Conservation (phyloP, 176 grass and related monocot species). For the Oryza punctata region DNA sequence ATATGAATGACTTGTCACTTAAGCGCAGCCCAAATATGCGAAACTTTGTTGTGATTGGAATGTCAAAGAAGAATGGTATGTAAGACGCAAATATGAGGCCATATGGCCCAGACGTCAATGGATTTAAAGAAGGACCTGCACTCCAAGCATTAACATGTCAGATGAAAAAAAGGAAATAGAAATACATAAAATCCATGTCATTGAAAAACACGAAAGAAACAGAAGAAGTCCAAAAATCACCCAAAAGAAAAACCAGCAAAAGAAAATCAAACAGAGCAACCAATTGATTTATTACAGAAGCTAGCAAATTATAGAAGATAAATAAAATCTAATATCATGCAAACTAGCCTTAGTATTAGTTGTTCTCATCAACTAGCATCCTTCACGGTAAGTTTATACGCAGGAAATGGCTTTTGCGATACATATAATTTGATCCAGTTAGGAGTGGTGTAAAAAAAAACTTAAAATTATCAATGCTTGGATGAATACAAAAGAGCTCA, state of each 20-base stretch:
- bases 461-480: neutral
- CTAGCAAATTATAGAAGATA: neutral
- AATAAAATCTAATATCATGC: neutral
- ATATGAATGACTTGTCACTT: slow-evolving; percentile 89
- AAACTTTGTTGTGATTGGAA: slow-evolving; percentile 80
- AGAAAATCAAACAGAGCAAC: neutral
- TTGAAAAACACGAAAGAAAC: neutral
- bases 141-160: slow-evolving; percentile 23
- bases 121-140: slow-evolving; percentile 69
- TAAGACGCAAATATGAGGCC: slow-evolving; percentile 93
- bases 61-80: slow-evolving; percentile 92
- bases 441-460: neutral
- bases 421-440: neutral
- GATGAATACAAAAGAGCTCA: neutral
- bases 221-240: neutral
- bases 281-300: neutral
- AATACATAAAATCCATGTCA: neutral
- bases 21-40: slow-evolving; percentile 70
- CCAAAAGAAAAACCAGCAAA: neutral
- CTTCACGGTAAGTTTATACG: neutral
- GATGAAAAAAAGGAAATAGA: neutral
- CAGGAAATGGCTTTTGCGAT: neutral
- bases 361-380: neutral
- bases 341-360: neutral
- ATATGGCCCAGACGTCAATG: slow-evolving; percentile 82